phyloP scores from a whole-genome alignment of 2,329 filamentous ascomycete genomes.

The Chaetothyriales sp. region DNA sequence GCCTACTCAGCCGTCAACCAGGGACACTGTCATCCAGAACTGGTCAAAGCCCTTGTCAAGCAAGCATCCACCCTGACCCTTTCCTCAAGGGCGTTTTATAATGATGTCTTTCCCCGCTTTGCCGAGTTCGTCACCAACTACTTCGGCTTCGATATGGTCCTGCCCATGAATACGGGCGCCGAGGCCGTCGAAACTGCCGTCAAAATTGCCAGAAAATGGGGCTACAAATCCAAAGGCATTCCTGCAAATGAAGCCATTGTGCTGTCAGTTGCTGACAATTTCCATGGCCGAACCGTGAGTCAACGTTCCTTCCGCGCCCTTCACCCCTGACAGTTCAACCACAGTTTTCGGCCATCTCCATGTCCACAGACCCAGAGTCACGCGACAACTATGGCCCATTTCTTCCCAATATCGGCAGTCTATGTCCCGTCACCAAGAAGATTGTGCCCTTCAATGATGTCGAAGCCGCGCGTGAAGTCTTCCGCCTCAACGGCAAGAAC shows the following conservation, averaged over 20 bases:
- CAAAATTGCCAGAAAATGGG: slow-evolving; percentile 95
- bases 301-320: background rate
- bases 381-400: slow-evolving; percentile 95
- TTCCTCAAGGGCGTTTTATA: slow-evolving; percentile 91
- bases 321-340: slow-evolving; percentile 13
- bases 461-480: slow-evolving; percentile 60
- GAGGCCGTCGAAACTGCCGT: slow-evolving; percentile 93
- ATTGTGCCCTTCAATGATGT: slow-evolving; percentile 78
- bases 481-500: slow-evolving; percentile 68
- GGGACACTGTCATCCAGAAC: slow-evolving; percentile 92
- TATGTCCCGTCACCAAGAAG: slow-evolving; percentile 60
- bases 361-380: slow-evolving; percentile 91
- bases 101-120: slow-evolving; percentile 94
- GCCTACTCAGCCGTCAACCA: slow-evolving; percentile 98
- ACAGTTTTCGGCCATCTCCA: slow-evolving; percentile 88
- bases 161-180: slow-evolving; percentile 96
- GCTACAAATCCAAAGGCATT: slow-evolving; percentile 90
- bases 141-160: slow-evolving; percentile 93
- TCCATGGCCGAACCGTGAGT: slow-evolving; percentile 84
- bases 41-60: slow-evolving; percentile 77
- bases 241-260: slow-evolving; percentile 70
- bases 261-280: slow-evolving; percentile 79
- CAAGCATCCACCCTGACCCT: slow-evolving; percentile 83
- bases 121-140: slow-evolving; percentile 78
- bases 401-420: slow-evolving; percentile 71